phyloP scores from a whole-genome alignment of 306 rosid genomes.

The Cucumis melo region DNA sequence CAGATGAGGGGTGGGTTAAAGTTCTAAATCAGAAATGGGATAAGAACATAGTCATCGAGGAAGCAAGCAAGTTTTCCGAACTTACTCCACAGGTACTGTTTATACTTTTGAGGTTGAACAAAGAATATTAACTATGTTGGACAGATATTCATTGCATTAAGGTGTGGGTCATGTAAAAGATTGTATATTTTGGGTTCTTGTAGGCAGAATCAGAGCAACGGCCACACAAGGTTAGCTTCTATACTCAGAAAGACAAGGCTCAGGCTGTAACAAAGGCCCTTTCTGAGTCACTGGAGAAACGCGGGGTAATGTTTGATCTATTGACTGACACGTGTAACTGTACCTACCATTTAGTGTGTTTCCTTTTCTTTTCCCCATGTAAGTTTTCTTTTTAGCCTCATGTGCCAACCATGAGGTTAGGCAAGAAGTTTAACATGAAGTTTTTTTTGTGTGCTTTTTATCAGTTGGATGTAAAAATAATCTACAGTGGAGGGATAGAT shows the following conservation, averaged over 20 bases:
- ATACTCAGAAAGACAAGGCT: constrained; percentile 68
- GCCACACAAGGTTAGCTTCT: constrained; percentile 85
- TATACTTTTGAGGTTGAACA: background rate
- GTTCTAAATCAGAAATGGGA: constrained; percentile 75
- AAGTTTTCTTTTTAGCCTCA: too few species aligned
- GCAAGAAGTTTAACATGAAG: background rate
- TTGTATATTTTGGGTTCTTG: constrained; percentile 14
- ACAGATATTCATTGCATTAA: background rate
- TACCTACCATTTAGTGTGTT: background rate
- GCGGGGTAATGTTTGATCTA: constrained; percentile 36
- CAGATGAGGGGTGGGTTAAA: constrained; percentile 84
- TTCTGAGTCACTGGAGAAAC: constrained; percentile 39
- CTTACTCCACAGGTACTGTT: constrained; percentile 70
- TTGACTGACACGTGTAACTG: background rate
- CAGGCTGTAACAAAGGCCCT: constrained; percentile 54
- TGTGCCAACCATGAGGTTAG: background rate
- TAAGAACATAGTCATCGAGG: constrained; percentile 52
- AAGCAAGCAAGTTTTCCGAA: constrained; percentile 58
- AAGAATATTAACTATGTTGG: constrained; percentile 1
- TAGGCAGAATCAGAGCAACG: constrained; percentile 91
- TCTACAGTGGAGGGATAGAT: constrained; percentile 93
- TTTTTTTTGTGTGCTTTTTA: constrained; percentile 8
- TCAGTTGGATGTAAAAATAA: constrained; percentile 94
- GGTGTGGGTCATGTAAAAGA: constrained; percentile 6
- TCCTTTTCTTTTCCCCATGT: too few species aligned